phyloP scores from a whole-genome alignment of 208 protist species.

The Crithidia thermophila region DNA sequence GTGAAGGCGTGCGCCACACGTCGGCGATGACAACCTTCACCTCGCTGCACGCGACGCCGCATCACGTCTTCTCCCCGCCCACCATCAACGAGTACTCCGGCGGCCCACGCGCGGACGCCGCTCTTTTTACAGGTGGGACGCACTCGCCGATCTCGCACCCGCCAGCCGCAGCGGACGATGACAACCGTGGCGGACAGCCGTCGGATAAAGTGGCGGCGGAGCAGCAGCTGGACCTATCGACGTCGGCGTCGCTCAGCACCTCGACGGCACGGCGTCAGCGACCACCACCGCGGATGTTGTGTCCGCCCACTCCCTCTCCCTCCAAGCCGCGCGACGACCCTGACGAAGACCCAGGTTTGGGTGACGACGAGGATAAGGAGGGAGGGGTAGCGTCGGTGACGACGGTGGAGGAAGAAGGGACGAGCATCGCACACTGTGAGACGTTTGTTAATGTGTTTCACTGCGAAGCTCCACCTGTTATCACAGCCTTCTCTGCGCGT shows the following conservation, averaged over 20 bases:
- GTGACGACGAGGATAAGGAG: neutral
- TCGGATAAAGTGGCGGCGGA: neutral
- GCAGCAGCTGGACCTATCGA: neutral
- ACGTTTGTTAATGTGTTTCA: too few relatives aligned
- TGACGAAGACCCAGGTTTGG: neutral
- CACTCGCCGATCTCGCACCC: neutral
- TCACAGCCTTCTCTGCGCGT: too few relatives aligned
- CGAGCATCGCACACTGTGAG: too few relatives aligned
- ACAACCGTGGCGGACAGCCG: neutral
- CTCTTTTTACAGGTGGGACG: too few relatives aligned
- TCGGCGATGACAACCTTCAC: neutral
- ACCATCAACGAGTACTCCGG: too few relatives aligned
- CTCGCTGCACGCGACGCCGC: neutral
- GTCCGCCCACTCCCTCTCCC: conserved; percentile 26
- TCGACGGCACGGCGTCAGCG: conserved; percentile 10
- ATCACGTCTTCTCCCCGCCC: neutral
- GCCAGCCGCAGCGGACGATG: neutral
- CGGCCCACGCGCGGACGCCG: too few relatives aligned
- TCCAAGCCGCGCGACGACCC: neutral
- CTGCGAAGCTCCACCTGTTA: too few relatives aligned
- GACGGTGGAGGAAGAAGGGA: too few relatives aligned
- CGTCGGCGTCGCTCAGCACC: neutral
- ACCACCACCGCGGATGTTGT: conserved; percentile 30
- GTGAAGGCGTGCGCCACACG: neutral
- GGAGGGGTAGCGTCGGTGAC: too few relatives aligned